Evolutionary conservation across 768 basidiomycete species (phyloP).

Genomic region (Mycena amicta): DNA sequence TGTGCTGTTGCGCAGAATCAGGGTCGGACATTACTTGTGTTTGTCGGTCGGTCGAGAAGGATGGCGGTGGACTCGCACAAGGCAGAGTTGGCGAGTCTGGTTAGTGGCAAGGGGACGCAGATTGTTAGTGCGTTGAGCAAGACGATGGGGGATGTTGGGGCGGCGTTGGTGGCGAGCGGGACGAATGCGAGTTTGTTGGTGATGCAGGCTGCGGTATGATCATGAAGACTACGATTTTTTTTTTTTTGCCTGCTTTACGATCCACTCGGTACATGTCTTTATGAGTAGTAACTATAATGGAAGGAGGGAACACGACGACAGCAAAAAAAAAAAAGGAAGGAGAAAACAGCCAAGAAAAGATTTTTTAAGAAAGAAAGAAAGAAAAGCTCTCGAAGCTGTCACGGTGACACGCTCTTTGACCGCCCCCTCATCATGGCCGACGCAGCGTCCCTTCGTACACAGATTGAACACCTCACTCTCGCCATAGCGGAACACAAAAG

Average conservation of each 20-base stretch:
- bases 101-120: constrained; percentile 40
- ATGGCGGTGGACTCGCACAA: constrained; percentile 62
- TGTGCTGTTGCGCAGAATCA: constrained; percentile 20
- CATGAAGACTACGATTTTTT: too few relatives aligned
- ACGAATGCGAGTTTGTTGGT: constrained; percentile 55
- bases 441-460: not conserved
- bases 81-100: constrained; percentile 57
- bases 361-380: too few relatives aligned
- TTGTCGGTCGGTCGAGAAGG: constrained; percentile 74
- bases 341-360: too few relatives aligned
- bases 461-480: not conserved
- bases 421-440: not conserved
- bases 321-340: too few relatives aligned
- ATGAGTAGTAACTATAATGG: too few relatives aligned
- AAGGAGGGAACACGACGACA: too few relatives aligned
- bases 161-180: constrained; percentile 62
- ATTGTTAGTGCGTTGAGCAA: constrained; percentile 63
- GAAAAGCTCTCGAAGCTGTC: too few relatives aligned
- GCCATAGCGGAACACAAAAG: not conserved
- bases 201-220: constrained; percentile 45
- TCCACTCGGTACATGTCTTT: not conserved
- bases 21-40: constrained; percentile 58
- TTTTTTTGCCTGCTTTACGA: too few relatives aligned
- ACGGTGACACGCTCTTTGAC: too few relatives aligned
- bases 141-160: constrained; percentile 77